Base-by-base conservation (phyloP, 352 stramenopile genomes). In the Discostella stelligera region DNA sequence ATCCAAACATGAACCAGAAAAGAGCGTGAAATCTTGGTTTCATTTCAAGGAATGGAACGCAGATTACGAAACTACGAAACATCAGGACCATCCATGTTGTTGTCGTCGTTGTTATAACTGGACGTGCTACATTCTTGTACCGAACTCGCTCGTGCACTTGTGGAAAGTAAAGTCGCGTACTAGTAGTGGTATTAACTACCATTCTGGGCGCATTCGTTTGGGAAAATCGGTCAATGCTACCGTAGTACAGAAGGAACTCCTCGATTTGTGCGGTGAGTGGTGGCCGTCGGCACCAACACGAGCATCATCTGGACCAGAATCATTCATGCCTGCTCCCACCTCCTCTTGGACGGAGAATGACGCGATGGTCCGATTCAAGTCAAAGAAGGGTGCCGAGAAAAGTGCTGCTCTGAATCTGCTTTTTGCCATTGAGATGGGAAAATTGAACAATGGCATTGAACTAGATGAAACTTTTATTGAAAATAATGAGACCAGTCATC, bases 381-480 rank as follows among this genome's bases (percentile, higher is more conserved):
- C 13, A n/a, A 70, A 60, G 46, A 59, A 64, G 9, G n/a, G 10
- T 13, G 68, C 75, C 14, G 68, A 68, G 66, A 83, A 77, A 56
- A 79, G 59, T 53, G 75, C 69, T 41, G 52, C 64, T 23, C 44
- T 83, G 13, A 79, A 75, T 46, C 50, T 83, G 18, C 61, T 83
- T n/a, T 21, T 74, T 49, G 50, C 56, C n/a, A 61, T 82, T 44
- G 62, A 82, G 56, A 20, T 63, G n/a, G 44, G 37, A 32, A 21
- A 59, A 20, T 64, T 64, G 56, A 16, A 64, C 7, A 46, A 10
- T 62, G 8, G 23, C 18, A 52, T 14, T 18, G n/a, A 66, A 48
- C 2, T 65, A 48, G 7, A 13, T 5, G 11, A 14, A 27, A 11
- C 3, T 16, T 25, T 2, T 52, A 30, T 14, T 53, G 18, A 53